Evolutionary conservation across 2,329 filamentous ascomycete species (phyloP).

Genomic region (Ascochyta viciae-villosae): DNA sequence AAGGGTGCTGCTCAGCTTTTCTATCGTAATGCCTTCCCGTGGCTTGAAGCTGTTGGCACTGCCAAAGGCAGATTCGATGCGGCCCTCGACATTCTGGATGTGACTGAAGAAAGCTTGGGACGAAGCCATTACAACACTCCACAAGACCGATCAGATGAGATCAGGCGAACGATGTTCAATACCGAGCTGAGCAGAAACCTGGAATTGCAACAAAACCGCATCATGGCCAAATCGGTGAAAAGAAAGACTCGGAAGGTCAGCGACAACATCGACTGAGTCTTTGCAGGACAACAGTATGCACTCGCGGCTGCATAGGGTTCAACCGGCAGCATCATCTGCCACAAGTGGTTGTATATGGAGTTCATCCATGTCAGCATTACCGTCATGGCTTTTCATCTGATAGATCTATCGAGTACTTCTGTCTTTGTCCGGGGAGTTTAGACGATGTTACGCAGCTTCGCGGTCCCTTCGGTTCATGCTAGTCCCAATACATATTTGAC

Average conservation of each 20-base stretch:
- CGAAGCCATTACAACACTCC: neutral
- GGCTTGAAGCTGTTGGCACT: slow-evolving; percentile 44
- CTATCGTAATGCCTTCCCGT: slow-evolving; percentile 47
- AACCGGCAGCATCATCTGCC: neutral
- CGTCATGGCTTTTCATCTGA: slow-evolving; percentile 2
- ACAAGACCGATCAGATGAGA: neutral
- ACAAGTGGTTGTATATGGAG: neutral
- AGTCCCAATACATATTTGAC: neutral
- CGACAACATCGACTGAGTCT: slow-evolving; percentile 5
- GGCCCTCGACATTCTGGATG: slow-evolving; percentile 34
- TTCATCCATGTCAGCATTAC: slow-evolving; percentile 5
- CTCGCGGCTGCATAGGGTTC: neutral
- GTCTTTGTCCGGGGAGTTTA: neutral
- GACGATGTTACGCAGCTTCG: neutral
- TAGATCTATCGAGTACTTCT: neutral
- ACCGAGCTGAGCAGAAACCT: slow-evolving; percentile 29
- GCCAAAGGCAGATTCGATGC: slow-evolving; percentile 39
- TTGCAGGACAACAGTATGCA: neutral
- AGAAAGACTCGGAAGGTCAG: slow-evolving; percentile 13
- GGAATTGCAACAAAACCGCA: slow-evolving; percentile 24
- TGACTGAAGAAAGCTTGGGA: slow-evolving; percentile 8
- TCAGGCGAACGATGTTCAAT: slow-evolving; percentile 20
- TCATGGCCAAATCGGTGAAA: slow-evolving; percentile 16
- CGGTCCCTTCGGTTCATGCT: neutral
- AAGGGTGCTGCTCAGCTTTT: slow-evolving; percentile 35